These are phyloP conservation scores for Lathyrus oleraceus DNA, from an alignment of 306 rosid species.

Conservation along the genomic window DNA sequence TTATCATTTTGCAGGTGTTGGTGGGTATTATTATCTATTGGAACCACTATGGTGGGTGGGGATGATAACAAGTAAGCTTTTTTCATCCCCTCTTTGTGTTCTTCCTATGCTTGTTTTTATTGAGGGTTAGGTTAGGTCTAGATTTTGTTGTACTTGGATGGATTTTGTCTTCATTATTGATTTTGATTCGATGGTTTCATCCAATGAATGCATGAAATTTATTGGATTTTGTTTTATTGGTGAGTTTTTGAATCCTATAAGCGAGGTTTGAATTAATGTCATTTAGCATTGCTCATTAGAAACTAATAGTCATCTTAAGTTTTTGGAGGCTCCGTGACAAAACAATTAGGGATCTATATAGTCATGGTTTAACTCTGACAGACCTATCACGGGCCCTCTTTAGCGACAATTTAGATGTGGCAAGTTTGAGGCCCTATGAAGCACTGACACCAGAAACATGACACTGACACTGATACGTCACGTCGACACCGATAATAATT, in stretches of 20 bases:
- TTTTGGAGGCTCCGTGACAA: too few relatives aligned
- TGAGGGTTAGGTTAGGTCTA: not conserved
- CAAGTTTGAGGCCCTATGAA: too few relatives aligned
- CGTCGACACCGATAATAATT: too few relatives aligned
- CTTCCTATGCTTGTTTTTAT: constrained; percentile 4
- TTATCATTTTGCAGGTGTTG: constrained; percentile 57
- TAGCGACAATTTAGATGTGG: too few relatives aligned
- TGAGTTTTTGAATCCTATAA: constrained; percentile 9
- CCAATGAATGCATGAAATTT: constrained; percentile 10
- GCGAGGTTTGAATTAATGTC: constrained; percentile 21
- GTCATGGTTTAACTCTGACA: too few relatives aligned
- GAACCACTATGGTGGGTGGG: constrained; percentile 97
- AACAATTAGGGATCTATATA: too few relatives aligned
- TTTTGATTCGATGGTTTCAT: constrained; percentile 33
- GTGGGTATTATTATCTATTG: constrained; percentile 80
- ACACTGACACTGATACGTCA: too few relatives aligned
- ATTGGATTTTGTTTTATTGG: constrained; percentile 12
- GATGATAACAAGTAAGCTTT: constrained; percentile 66
- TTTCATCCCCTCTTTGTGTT: not conserved
- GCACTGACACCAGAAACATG: too few relatives aligned
- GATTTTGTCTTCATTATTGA: constrained; percentile 26
- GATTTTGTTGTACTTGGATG: constrained; percentile 30
- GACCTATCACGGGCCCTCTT: too few relatives aligned
- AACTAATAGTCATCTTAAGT: too few relatives aligned
- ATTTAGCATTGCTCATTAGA: constrained; percentile 14